Conservation (phyloP, 257 asterid species). For the Fraxinus quadrangulata region DNA sequence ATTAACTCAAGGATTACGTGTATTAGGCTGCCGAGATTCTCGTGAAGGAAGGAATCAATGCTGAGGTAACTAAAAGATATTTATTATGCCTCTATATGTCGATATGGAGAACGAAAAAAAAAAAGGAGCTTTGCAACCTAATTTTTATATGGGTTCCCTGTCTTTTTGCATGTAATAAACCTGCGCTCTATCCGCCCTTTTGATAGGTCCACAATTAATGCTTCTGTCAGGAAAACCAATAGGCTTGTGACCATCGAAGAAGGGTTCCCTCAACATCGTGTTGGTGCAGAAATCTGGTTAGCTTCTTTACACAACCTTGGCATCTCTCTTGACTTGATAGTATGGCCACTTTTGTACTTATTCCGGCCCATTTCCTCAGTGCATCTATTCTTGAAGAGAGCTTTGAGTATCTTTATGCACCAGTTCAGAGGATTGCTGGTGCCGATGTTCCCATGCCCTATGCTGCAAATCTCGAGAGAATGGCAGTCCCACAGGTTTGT, state of each 20-base stretch:
- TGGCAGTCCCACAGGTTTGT: conserved; percentile 53
- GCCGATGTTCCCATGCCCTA: conserved; percentile 60
- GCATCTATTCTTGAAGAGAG: conserved; percentile 50
- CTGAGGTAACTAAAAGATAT: conserved; percentile 37
- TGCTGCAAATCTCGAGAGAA: conserved; percentile 54
- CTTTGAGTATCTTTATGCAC: conserved; percentile 53
- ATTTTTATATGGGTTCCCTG: background rate
- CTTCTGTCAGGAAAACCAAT: conserved; percentile 51
- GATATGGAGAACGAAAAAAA: background rate
- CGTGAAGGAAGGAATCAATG: conserved; percentile 41
- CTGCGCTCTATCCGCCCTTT: conserved; percentile 53
- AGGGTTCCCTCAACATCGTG: conserved; percentile 55
- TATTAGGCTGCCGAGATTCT: conserved; percentile 48
- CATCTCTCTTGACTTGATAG: background rate
- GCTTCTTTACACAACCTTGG: background rate
- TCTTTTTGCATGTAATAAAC: conserved; percentile 39
- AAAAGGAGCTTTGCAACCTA: background rate
- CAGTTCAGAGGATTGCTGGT: conserved; percentile 51
- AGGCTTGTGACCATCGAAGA: conserved; percentile 53
- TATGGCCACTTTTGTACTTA: background rate
- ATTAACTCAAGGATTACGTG: background rate
- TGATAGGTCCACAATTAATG: conserved; percentile 45
- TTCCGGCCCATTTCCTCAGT: conserved; percentile 27
- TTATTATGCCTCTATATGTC: background rate
- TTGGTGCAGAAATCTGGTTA: conserved; percentile 56